These are phyloP conservation scores for Mentha longifolia DNA, from an alignment of 257 asterid genomes.

Conservation along the genomic window DNA sequence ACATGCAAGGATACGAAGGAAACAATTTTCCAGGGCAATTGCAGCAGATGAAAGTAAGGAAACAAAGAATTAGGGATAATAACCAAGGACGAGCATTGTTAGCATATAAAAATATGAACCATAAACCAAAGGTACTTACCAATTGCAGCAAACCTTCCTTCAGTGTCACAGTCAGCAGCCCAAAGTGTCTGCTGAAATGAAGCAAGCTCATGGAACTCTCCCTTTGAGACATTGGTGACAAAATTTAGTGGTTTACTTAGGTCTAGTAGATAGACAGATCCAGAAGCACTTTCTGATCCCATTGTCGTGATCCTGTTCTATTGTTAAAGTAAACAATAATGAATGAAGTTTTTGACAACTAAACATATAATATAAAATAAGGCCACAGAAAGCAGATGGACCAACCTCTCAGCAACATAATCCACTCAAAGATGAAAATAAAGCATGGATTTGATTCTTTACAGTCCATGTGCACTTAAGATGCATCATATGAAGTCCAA, in stretches of 20 bases:
- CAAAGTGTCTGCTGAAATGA: constrained; percentile 68
- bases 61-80: constrained; percentile 9
- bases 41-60: constrained; percentile 17
- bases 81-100: background rate
- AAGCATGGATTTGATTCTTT: constrained; percentile 1
- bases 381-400: constrained; percentile 14
- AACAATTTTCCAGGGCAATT: constrained; percentile 10
- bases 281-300: constrained; percentile 76
- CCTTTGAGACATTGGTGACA: constrained; percentile 35
- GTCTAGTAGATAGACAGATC: constrained; percentile 70
- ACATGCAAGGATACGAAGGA: background rate
- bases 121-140: constrained; percentile 56
- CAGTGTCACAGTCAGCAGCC: constrained; percentile 73
- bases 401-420: constrained; percentile 18
- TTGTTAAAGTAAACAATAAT: constrained; percentile 42
- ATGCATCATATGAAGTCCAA: constrained; percentile 20
- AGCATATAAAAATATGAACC: constrained; percentile 13
- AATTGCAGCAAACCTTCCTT: constrained; percentile 60
- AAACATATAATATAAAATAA: background rate
- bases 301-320: constrained; percentile 74
- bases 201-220: constrained; percentile 47
- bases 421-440: constrained; percentile 22
- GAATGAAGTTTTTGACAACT: constrained; percentile 22
- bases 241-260: constrained; percentile 58
- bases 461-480: constrained; percentile 17